These are phyloP conservation scores for Rosa persica DNA, from an alignment of 306 rosid species.

Conservation along the genomic window DNA sequence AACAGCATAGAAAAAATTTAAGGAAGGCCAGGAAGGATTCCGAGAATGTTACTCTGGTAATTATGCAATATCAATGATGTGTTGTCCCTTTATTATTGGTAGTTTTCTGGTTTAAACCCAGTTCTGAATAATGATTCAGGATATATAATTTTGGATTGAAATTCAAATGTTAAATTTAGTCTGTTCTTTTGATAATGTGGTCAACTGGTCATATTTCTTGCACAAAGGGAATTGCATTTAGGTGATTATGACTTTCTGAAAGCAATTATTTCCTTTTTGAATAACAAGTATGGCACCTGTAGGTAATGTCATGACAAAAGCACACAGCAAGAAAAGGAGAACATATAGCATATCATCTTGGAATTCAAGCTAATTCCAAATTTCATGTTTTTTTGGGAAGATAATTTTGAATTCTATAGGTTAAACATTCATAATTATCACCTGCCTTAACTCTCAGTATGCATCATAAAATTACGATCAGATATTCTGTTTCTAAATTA, in stretches of 20 bases:
- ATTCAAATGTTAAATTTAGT: not conserved
- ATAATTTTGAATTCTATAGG: not conserved
- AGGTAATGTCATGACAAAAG: constrained; percentile 4
- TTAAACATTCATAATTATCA: constrained; percentile 9
- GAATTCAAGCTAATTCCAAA: constrained; percentile 12
- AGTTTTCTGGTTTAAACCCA: not conserved
- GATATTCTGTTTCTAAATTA: constrained; percentile 19
- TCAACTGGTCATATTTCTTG: not conserved
- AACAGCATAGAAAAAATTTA: constrained; percentile 58
- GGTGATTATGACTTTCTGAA: constrained; percentile 10
- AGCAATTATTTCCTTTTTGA: not conserved
- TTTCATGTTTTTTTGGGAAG: not conserved
- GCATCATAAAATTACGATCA: constrained; percentile 14
- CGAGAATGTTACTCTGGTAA: constrained; percentile 49
- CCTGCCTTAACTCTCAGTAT: constrained; percentile 16
- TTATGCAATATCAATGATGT: constrained; percentile 19
- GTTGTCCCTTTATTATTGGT: not conserved
- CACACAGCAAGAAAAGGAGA: constrained; percentile 19
- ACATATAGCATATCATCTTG: constrained; percentile 25
- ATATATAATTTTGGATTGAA: constrained; percentile 1
- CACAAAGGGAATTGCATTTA: constrained; percentile 13
- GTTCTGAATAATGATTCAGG: not conserved
- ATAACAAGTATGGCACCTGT: not conserved
- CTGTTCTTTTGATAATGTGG: not conserved
- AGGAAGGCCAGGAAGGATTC: constrained; percentile 55